Conservation (phyloP, 192 early-diverging fungal genomes). For the Backusella macrospora region DNA sequence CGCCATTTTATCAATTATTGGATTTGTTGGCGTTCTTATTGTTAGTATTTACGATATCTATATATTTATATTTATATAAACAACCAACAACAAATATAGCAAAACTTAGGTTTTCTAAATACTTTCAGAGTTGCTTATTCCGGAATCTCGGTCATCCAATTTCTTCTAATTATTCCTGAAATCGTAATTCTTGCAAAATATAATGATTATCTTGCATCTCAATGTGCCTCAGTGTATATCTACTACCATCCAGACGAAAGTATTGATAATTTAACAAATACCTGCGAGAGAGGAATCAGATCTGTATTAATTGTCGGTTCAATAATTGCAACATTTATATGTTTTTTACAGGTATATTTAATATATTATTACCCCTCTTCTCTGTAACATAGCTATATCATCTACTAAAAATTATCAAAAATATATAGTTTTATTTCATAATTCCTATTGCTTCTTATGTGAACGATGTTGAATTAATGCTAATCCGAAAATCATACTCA, state of each 20-base stretch:
- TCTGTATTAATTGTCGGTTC: neutral
- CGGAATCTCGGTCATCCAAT: neutral
- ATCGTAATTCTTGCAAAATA: slow-evolving; percentile 2
- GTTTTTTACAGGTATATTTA: neutral
- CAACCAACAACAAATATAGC: neutral
- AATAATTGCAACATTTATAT: neutral
- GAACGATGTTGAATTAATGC: neutral
- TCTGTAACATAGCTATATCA: neutral
- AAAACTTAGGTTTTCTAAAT: neutral
- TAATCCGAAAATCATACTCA: neutral
- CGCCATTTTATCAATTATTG: neutral
- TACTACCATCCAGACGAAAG: neutral
- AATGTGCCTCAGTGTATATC: neutral
- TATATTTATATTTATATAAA: neutral
- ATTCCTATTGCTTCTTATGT: slow-evolving; percentile 1
- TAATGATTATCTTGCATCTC: neutral
- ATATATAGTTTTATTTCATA: neutral
- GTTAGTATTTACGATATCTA: neutral
- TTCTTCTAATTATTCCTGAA: neutral
- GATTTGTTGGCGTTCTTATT: neutral
- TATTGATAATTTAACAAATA: neutral
- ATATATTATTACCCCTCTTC: neutral
- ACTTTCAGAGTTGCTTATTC: neutral
- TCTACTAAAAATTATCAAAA: neutral
- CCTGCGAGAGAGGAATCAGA: neutral